phyloP scores from a whole-genome alignment of 2,329 filamentous ascomycete species.

The Didymella keratinophila region DNA sequence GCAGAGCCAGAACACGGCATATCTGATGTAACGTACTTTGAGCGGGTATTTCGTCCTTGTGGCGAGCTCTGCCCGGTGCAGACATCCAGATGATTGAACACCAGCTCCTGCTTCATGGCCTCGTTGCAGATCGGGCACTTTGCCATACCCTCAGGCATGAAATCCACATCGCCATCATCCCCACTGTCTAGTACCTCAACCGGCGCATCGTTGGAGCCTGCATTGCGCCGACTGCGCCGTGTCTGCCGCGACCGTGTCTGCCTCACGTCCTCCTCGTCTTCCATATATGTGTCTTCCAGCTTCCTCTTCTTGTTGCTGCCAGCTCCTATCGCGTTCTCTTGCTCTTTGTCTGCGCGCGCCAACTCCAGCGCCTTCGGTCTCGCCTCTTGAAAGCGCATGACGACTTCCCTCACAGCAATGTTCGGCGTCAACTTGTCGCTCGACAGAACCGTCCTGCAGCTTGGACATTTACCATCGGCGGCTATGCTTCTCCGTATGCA shows the following conservation, averaged over 20 bases:
- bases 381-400: slow-evolving; percentile 76
- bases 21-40: slow-evolving; percentile 33
- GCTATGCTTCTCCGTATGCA: slow-evolving; percentile 90
- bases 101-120: slow-evolving; percentile 79
- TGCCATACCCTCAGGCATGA: slow-evolving; percentile 71
- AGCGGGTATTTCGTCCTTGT: slow-evolving; percentile 41
- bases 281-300: slow-evolving; percentile 58
- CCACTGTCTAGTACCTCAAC: slow-evolving; percentile 51
- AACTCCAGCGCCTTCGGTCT: slow-evolving; percentile 69
- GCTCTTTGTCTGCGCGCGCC: slow-evolving; percentile 60
- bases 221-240: slow-evolving; percentile 48
- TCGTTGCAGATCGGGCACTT: slow-evolving; percentile 82
- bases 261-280: slow-evolving; percentile 49
- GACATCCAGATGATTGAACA: slow-evolving; percentile 82
- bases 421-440: slow-evolving; percentile 86
- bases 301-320: slow-evolving; percentile 57
- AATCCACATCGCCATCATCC: slow-evolving; percentile 57
- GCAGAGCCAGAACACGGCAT: not conserved
- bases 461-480: slow-evolving; percentile 84
- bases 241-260: slow-evolving; percentile 48
- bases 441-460: slow-evolving; percentile 81
- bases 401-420: slow-evolving; percentile 82
- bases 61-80: slow-evolving; percentile 57
- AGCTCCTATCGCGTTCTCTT: slow-evolving; percentile 21
- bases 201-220: slow-evolving; percentile 39